Evolutionary conservation across 164 flowering plant genomes (phyloP).

Genomic region (Litsea cubeba): DNA sequence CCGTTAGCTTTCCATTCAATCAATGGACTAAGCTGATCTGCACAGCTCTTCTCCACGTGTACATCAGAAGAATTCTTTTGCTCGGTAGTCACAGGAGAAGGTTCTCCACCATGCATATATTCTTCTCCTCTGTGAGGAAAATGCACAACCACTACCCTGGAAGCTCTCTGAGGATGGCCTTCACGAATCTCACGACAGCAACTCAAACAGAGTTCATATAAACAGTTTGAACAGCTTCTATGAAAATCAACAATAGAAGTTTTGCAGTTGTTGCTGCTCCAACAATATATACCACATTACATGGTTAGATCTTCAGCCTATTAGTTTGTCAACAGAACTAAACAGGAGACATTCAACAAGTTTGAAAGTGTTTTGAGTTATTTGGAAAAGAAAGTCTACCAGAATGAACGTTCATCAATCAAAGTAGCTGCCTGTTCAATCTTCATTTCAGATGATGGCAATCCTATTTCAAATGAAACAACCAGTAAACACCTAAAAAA

Average conservation of each 20-base stretch:
- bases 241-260: constrained; percentile 61
- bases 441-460: constrained; percentile 23
- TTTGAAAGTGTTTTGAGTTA: not conserved
- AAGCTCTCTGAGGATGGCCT: constrained; percentile 28
- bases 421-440: constrained; percentile 17
- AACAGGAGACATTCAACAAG: not conserved
- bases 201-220: constrained; percentile 57
- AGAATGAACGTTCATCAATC: constrained; percentile 44
- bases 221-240: constrained; percentile 54
- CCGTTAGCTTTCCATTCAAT: constrained; percentile 9
- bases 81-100: not conserved
- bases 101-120: constrained; percentile 41
- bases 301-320: constrained; percentile 3
- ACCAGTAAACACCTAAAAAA: not conserved
- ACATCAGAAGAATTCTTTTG: not conserved
- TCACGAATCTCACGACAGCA: constrained; percentile 60
- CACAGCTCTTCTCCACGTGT: constrained; percentile 2
- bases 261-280: constrained; percentile 50
- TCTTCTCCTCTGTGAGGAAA: constrained; percentile 25
- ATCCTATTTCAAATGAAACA: constrained; percentile 27
- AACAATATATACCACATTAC: not conserved
- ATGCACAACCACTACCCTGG: constrained; percentile 21
- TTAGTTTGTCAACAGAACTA: not conserved
- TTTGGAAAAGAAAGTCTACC: constrained; percentile 27
- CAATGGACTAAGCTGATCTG: not conserved